phyloP scores from a whole-genome alignment of 371 early-diverging fungal species.

The Mortierella sp. region DNA sequence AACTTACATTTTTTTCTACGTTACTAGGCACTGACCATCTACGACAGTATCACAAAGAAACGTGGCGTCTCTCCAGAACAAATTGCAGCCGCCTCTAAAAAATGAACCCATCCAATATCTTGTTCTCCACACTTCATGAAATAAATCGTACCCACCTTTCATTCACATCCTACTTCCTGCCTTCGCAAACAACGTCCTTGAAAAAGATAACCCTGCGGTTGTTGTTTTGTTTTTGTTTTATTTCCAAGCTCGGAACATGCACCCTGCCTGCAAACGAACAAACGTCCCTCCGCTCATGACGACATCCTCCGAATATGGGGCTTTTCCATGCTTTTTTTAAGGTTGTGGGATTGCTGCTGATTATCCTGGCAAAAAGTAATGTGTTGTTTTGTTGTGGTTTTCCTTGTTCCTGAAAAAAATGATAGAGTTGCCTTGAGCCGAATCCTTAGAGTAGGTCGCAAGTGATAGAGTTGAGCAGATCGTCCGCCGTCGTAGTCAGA shows the following conservation, averaged over 20 bases:
- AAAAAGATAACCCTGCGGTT: no score
- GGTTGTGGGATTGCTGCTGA: background rate
- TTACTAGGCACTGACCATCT: slow-evolving; percentile 39
- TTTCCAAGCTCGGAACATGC: background rate
- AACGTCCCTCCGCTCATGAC: background rate
- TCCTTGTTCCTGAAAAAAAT: background rate
- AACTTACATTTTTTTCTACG: background rate
- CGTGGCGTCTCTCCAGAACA: slow-evolving; percentile 26
- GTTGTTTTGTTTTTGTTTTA: background rate
- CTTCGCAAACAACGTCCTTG: background rate
- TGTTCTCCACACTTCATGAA: background rate
- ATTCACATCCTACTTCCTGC: background rate
- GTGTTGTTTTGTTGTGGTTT: background rate
- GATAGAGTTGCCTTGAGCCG: background rate
- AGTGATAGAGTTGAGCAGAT: background rate
- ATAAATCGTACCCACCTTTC: background rate
- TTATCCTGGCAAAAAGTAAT: background rate
- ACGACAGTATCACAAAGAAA: slow-evolving; percentile 50
- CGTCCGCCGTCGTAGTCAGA: background rate
- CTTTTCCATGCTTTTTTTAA: background rate
- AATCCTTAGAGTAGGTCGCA: background rate
- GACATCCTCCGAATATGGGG: background rate
- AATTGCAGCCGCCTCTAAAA: background rate
- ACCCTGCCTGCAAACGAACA: background rate
- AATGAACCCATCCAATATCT: background rate